Evolutionary conservation across 345 rosid genomes (phyloP).

Genomic region (Punica granatum): DNA sequence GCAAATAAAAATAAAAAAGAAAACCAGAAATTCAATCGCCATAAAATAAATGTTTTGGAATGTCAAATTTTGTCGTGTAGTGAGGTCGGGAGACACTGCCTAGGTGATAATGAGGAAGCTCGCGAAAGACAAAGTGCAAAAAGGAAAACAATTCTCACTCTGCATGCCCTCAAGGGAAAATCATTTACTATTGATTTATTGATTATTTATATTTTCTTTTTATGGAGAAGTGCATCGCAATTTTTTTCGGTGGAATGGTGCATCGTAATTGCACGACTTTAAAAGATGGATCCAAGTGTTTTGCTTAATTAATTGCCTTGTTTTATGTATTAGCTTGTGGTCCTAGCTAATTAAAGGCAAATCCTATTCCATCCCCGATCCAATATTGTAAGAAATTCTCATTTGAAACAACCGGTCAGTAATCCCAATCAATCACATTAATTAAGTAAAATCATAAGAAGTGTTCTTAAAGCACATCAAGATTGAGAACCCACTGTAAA

Average conservation of each 20-base stretch:
- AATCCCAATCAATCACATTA: too few species aligned
- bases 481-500: too few species aligned
- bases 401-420: too few species aligned
- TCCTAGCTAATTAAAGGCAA: not conserved
- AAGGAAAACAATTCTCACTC: constrained; percentile 14
- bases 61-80: constrained; percentile 42
- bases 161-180: not conserved
- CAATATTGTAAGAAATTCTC: too few species aligned
- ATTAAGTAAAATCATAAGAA: too few species aligned
- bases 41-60: constrained; percentile 10
- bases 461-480: too few species aligned
- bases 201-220: not conserved
- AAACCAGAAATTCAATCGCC: too few species aligned
- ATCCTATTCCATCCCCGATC: not conserved
- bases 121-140: constrained; percentile 24
- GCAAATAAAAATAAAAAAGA: not conserved
- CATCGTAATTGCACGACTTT: not conserved
- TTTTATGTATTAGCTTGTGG: constrained; percentile 11
- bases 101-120: constrained; percentile 25
- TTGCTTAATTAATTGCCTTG: not conserved
- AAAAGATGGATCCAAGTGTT: not conserved
- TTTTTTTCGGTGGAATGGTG: not conserved
- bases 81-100: constrained; percentile 26
- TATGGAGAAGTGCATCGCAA: too few species aligned
- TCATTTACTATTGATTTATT: not conserved